Conservation (phyloP, 1,139 yeast genomes). For the Suhomyces anneliseae region DNA sequence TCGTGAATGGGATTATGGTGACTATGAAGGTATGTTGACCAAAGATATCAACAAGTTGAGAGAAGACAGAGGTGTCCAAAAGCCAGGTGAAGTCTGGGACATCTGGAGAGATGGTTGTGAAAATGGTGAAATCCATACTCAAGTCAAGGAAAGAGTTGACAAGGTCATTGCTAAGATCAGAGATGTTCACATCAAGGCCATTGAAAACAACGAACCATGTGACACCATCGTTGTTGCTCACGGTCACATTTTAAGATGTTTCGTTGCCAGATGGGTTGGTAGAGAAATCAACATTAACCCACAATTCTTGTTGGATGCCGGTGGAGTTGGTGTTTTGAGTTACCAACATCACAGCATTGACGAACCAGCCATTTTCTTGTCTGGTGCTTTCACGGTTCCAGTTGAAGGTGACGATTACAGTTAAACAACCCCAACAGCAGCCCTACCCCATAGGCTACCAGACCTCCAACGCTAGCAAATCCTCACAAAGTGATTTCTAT, state of each 20-base stretch:
- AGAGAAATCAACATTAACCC: constrained; percentile 64
- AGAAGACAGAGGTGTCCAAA: constrained; percentile 57
- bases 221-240: constrained; percentile 87
- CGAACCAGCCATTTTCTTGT: constrained; percentile 83
- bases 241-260: constrained; percentile 88
- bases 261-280: constrained; percentile 85
- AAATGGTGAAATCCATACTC: constrained; percentile 69
- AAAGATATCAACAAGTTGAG: constrained; percentile 64
- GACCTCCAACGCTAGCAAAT: too few relatives aligned
- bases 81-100: constrained; percentile 54
- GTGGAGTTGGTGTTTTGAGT: constrained; percentile 90
- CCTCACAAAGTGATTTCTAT: too few relatives aligned
- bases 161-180: constrained; percentile 62
- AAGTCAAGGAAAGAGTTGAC: constrained; percentile 73
- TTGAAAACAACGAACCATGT: constrained; percentile 53
- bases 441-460: too few relatives aligned
- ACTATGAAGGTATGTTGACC: constrained; percentile 82
- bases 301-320: constrained; percentile 83
- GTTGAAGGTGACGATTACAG: constrained; percentile 44
- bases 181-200: constrained; percentile 59
- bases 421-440: too few relatives aligned
- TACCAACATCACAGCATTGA: constrained; percentile 81
- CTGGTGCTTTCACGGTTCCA: constrained; percentile 78
- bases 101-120: constrained; percentile 96
- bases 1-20: constrained; percentile 96